phyloP scores from a whole-genome alignment of 1,284 basidiomycete species.

The Xanthoconium separans region DNA sequence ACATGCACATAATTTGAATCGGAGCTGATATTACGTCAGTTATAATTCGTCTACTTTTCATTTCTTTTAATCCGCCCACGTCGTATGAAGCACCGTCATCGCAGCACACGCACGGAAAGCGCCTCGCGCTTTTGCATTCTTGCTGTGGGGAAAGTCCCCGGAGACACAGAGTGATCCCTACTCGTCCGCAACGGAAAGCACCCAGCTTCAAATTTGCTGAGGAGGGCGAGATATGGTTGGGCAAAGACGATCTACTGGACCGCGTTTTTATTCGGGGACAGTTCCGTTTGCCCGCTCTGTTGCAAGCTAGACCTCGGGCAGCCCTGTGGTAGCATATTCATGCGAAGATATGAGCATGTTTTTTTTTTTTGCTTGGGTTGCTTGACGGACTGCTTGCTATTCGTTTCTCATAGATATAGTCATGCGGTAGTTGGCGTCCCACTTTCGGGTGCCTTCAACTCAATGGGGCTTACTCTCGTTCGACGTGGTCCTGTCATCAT shows the following conservation, averaged over 20 bases:
- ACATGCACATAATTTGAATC: constrained; percentile 16
- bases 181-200: constrained; percentile 65
- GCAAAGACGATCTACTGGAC: constrained; percentile 42
- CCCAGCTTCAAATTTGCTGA: constrained; percentile 61
- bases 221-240: constrained; percentile 48
- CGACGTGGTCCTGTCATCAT: constrained; percentile 52
- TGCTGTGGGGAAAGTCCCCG: constrained; percentile 92
- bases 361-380: constrained; percentile 42
- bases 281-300: constrained; percentile 56
- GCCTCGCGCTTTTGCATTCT: constrained; percentile 38
- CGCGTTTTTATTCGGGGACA: constrained; percentile 17
- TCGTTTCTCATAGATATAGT: constrained; percentile 84
- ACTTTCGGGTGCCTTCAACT: constrained; percentile 52
- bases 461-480: constrained; percentile 88
- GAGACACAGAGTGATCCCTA: constrained; percentile 67
- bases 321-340: constrained; percentile 40
- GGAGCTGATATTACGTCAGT: constrained; percentile 20
- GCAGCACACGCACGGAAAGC: constrained; percentile 74
- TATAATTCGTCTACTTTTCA: background rate
- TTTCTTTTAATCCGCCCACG: constrained; percentile 31
- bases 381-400: constrained; percentile 38
- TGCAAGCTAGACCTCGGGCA: constrained; percentile 38
- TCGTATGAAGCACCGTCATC: constrained; percentile 80
- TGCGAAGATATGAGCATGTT: constrained; percentile 76
- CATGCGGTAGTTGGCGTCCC: constrained; percentile 69